A percentile compares a stretch with the other conserved stretches of the same genome.
Conservation (phyloP, 495 filamentous ascomycete genomes). For the Coniosporium apollinis region DNA sequence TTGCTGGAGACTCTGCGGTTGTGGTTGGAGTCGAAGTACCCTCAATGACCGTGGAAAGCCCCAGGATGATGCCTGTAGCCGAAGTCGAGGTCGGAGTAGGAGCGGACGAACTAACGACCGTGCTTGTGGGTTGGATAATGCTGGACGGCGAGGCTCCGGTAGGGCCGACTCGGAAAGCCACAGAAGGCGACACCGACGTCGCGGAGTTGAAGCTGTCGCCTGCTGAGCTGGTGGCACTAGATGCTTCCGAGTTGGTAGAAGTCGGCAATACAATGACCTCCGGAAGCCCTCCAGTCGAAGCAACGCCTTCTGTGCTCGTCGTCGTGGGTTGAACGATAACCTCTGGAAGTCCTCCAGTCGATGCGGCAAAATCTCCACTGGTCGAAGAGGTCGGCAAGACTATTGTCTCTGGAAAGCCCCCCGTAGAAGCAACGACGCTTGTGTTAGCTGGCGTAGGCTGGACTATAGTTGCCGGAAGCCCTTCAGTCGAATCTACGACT, state of each 20-base stretch:
- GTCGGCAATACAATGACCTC: not conserved
- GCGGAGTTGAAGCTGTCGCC: not conserved
- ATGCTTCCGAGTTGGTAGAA: not conserved
- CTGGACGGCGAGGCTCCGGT: not conserved
- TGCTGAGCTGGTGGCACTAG: not conserved
- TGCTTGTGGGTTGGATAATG: not conserved
- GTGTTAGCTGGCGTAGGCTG: not conserved
- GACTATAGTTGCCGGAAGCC: not conserved
- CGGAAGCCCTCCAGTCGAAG: not conserved
- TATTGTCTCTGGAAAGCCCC: slow-evolving; percentile 2
- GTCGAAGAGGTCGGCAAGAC: slow-evolving; percentile 1
- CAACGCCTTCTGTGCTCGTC: not conserved
- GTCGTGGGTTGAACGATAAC: slow-evolving; percentile 3
- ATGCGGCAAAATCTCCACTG: not conserved
- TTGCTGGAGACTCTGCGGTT: not conserved
- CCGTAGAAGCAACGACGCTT: slow-evolving; percentile 7
- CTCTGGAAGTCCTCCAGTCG: slow-evolving; percentile 3
- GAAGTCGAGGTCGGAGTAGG: not conserved
- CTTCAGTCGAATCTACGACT: not conserved
- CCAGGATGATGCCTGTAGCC: slow-evolving; percentile 8
- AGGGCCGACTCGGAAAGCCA: not conserved
- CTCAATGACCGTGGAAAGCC: slow-evolving; percentile 8
- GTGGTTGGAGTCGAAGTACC: slow-evolving; percentile 1
- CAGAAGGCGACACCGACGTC: too few relatives aligned
- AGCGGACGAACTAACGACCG: not conserved